Percentiles rank a stretch among this genome's conserved stretches.
Evolutionary conservation across 176 grass and related monocot genomes (phyloP).

Genomic region (Olyra latifolia): DNA sequence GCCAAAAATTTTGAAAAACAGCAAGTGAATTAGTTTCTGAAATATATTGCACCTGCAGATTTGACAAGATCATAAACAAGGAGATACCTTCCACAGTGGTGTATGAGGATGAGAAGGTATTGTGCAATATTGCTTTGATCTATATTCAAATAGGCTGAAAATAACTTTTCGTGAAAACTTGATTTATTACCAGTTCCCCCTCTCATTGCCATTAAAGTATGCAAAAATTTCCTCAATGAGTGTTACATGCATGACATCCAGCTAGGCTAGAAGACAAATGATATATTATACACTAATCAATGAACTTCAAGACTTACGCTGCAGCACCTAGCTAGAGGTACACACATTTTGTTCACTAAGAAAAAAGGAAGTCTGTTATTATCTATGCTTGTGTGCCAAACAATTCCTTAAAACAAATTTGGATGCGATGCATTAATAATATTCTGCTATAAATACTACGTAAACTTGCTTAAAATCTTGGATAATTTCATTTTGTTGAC

Average conservation of each 20-base stretch:
- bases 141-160: conserved; percentile 8
- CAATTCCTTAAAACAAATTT: neutral
- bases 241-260: neutral
- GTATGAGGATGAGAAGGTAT: conserved; percentile 89
- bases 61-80: conserved; percentile 95
- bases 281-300: neutral
- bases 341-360: neutral
- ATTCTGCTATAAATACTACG: neutral
- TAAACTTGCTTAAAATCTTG: neutral
- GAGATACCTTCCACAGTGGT: conserved; percentile 88
- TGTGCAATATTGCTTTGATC: neutral
- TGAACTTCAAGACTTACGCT: neutral
- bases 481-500: neutral
- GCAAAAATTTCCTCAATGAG: neutral
- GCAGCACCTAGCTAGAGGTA: neutral
- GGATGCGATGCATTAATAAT: neutral
- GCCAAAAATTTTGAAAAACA: neutral
- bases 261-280: neutral
- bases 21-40: conserved; percentile 25
- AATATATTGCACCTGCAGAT: conserved; percentile 64
- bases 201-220: neutral
- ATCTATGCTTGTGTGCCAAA: neutral
- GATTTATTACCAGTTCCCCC: neutral
- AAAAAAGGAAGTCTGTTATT: neutral
- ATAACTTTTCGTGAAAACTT: neutral